These are phyloP conservation scores for Aspergillus carlsbadensis DNA, from an alignment of 495 filamentous ascomycete species.

Conservation along the genomic window DNA sequence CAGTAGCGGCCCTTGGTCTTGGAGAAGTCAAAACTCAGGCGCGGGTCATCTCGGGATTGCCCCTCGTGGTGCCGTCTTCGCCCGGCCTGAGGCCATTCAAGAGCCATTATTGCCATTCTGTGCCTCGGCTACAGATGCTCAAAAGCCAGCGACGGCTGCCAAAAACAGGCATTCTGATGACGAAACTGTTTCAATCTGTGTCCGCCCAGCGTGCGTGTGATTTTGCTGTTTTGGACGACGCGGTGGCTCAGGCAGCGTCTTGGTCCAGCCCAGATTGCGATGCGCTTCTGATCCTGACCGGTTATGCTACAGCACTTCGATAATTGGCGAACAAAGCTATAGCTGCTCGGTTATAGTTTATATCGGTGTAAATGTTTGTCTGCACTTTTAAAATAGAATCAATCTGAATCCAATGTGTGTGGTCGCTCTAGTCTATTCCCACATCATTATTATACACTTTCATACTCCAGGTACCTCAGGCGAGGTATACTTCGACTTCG, in stretches of 20 bases:
- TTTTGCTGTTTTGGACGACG: constrained; percentile 1
- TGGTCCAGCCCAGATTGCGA: constrained; percentile 13
- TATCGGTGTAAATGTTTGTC: no score
- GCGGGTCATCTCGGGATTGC: constrained; percentile 1
- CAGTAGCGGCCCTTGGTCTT: neutral
- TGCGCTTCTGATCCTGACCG: constrained; percentile 8
- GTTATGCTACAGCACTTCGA: constrained; percentile 6
- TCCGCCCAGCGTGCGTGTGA: constrained; percentile 1
- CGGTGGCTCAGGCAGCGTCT: constrained; percentile 9
- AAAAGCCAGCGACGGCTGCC: neutral
- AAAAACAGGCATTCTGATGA: neutral
- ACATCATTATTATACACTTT: neutral
- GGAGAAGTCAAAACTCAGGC: neutral
- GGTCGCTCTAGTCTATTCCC: no score
- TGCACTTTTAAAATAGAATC: no score
- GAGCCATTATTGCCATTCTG: constrained; percentile 9
- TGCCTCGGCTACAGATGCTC: constrained; percentile 10
- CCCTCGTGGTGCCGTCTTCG: constrained; percentile 4
- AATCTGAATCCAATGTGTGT: no score
- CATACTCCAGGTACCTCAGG: neutral
- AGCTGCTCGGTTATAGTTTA: neutral
- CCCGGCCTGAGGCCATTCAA: constrained; percentile 10
- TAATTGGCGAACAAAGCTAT: neutral
- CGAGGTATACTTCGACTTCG: neutral
- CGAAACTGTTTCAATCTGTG: neutral